Percentiles rank a stretch among this genome's conserved stretches.
phyloP scores from a whole-genome alignment of 2,329 filamentous ascomycete species.

The Apiospora hydei region DNA sequence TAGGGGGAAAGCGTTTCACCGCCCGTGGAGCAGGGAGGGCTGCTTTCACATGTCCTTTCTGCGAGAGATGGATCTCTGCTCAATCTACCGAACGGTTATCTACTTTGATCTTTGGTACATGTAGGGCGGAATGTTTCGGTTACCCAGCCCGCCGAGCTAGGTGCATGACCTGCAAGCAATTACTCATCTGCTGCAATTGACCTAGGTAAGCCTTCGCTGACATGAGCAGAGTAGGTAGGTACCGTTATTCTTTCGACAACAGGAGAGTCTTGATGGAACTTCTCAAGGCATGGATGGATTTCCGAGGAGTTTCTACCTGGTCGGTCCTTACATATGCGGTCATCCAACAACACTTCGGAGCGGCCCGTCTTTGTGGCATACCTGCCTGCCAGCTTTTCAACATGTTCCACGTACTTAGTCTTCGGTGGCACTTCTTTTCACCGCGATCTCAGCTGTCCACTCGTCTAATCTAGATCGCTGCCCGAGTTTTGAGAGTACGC shows the following conservation, averaged over 20 bases:
- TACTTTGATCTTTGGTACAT: background rate
- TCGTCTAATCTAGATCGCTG: background rate
- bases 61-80: background rate
- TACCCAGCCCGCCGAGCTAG: background rate
- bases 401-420: background rate
- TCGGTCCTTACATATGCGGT: constrained; percentile 13
- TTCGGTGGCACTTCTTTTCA: background rate
- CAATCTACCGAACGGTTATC: background rate
- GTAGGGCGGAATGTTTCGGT: background rate
- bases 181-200: background rate
- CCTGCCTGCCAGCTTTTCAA: background rate
- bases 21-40: background rate
- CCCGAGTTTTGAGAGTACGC: background rate
- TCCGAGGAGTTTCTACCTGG: background rate
- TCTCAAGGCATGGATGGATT: background rate
- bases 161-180: background rate
- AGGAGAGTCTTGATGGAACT: background rate
- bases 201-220: background rate
- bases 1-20: background rate
- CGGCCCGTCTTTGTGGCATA: background rate
- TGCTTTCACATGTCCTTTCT: constrained; percentile 12
- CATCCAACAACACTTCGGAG: constrained; percentile 11
- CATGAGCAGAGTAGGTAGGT: too few species aligned
- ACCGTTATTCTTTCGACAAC: background rate
- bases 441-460: background rate